Base-by-base conservation (phyloP, 2,329 filamentous ascomycete genomes). In the Verticillium klebahnii region DNA sequence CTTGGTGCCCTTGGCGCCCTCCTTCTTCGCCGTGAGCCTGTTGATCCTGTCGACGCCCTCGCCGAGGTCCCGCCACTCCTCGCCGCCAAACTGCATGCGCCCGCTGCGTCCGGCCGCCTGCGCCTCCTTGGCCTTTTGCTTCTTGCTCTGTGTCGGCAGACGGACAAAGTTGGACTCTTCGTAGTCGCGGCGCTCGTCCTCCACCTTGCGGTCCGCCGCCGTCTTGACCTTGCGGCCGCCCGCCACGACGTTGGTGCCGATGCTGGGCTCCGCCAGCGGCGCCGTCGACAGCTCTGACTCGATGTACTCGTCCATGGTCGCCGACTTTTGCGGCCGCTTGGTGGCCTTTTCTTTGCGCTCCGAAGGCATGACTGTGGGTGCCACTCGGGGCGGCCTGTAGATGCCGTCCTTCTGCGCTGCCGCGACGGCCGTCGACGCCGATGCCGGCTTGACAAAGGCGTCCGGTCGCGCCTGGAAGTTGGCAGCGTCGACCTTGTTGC, bases 151-250 rank as follows among this genome's bases (percentile, higher is more conserved):
- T 69, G 88, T 89, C 14, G 94, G 93, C 69, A 99, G 80, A 68
- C 95, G 91, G 17, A 92, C 87, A 71, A 97, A 94, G 78, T 99
- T 96, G 68, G 82, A 85, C 78, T 99, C 95, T 80, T 99, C 95
- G 77, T 97, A 99, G 57, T 90, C 86, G 63, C 85, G 85, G 61
- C 91, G 83, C 77, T 97, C 93, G 1, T 85, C 85, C 74, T 98
- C 93, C 50, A 87, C 86, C 65, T 87, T 87, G 61, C 91, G 85
- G 72, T 97, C 90, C 37, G 86, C 82, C 15, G 88, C 85, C 5
- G 90, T 91, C 81, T 93, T 95, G 70, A 87, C 86, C 73, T 87
- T 87, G 65, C 94, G 86, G 37, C 95, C 95, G 58, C 90, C 89
- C 57, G 87, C 82, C 5, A 89, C 82, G 68, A 97, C 96, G 19